Percentiles rank a stretch among this genome's conserved stretches.
Conservation (phyloP, 345 rosid genomes). For the Populus nigra region DNA sequence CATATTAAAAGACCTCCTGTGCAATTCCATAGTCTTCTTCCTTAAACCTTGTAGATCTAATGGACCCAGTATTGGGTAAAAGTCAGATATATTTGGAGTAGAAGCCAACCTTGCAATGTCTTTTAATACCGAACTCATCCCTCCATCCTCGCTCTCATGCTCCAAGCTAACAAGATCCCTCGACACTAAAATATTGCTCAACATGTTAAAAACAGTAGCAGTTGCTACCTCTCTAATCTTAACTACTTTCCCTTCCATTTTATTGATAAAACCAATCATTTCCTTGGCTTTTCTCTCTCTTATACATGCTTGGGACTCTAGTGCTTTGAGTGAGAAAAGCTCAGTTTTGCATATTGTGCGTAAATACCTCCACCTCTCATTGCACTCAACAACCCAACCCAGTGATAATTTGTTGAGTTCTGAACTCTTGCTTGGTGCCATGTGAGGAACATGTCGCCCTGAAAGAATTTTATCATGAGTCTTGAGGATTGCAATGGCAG, state of each 20-base stretch:
- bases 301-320: slow-evolving; percentile 15
- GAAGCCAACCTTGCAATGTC: slow-evolving; percentile 24
- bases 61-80: slow-evolving; percentile 26
- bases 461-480: slow-evolving; percentile 31
- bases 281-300: slow-evolving; percentile 27
- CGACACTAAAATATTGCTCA: slow-evolving; percentile 34
- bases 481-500: slow-evolving; percentile 36
- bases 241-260: slow-evolving; percentile 32
- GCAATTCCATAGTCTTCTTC: slow-evolving; percentile 26
- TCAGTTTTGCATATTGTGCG: slow-evolving; percentile 23
- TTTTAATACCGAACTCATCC: slow-evolving; percentile 18
- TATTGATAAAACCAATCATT: slow-evolving; percentile 26
- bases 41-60: slow-evolving; percentile 32
- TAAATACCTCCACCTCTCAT: slow-evolving; percentile 27
- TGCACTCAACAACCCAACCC: slow-evolving; percentile 35
- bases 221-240: slow-evolving; percentile 25
- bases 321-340: slow-evolving; percentile 33
- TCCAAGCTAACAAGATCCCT: slow-evolving; percentile 25
- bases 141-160: slow-evolving; percentile 21
- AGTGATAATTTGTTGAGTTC: slow-evolving; percentile 27
- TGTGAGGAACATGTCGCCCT: slow-evolving; percentile 36
- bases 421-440: slow-evolving; percentile 29
- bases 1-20: slow-evolving; percentile 7
- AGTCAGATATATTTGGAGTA: slow-evolving; percentile 42
- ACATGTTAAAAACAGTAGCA: slow-evolving; percentile 32